Conservation (phyloP, 331 rosid genomes). For the Malus hybrid region DNA sequence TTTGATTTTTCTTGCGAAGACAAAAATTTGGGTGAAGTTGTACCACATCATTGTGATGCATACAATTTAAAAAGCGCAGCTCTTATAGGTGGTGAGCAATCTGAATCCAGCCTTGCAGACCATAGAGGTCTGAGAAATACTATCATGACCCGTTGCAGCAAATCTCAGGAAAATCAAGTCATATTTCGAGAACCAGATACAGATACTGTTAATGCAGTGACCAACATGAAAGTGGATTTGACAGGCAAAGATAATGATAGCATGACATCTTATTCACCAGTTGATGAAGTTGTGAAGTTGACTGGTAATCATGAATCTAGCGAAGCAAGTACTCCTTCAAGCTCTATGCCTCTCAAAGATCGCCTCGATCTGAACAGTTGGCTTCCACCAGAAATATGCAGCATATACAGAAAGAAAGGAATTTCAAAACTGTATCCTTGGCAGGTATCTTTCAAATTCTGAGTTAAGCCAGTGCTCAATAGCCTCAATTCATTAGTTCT, state of each 20-base stretch:
- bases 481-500: background rate
- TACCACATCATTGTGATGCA: constrained; percentile 17
- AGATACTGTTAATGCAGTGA: constrained; percentile 20
- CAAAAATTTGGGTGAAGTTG: constrained; percentile 42
- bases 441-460: constrained; percentile 55
- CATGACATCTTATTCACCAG: constrained; percentile 33
- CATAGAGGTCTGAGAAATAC: constrained; percentile 3
- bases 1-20: constrained; percentile 79
- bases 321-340: constrained; percentile 64
- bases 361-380: constrained; percentile 52
- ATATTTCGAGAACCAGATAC: constrained; percentile 24
- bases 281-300: constrained; percentile 20
- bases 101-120: constrained; percentile 24
- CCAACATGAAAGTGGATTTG: constrained; percentile 18
- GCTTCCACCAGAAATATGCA: constrained; percentile 88
- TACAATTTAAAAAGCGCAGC: constrained; percentile 20
- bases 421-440: constrained; percentile 73
- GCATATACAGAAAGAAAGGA: constrained; percentile 71
- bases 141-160: constrained; percentile 2
- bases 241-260: constrained; percentile 24
- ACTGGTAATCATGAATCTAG: constrained; percentile 30
- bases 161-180: constrained; percentile 30
- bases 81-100: constrained; percentile 24
- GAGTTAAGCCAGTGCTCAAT: constrained; percentile 4
- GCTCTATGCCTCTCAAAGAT: constrained; percentile 39